Evolutionary conservation across 73 alveolate genomes (phyloP).

Genomic region (Paramecium sexaurelia): DNA sequence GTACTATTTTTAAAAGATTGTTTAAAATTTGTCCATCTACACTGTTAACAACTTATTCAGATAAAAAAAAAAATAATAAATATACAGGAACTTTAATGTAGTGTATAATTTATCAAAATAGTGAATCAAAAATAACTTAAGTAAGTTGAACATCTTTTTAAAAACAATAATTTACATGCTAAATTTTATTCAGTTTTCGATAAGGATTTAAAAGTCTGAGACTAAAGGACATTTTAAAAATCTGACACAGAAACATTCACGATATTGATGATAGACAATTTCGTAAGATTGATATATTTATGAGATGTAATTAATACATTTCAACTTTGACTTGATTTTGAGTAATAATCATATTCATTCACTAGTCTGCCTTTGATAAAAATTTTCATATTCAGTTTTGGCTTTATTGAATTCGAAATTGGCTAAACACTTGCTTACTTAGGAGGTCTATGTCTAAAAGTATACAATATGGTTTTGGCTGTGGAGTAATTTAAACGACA

Average conservation of each 20-base stretch:
- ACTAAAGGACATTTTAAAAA: background rate
- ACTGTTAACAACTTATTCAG: background rate
- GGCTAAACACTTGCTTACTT: background rate
- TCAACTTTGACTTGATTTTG: background rate
- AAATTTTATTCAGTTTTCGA: background rate
- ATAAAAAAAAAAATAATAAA: background rate
- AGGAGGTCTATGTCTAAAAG: constrained; percentile 6
- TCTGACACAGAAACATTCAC: background rate
- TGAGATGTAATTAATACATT: background rate
- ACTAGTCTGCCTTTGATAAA: background rate
- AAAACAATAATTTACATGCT: background rate
- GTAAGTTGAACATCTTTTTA: background rate
- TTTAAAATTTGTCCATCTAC: background rate
- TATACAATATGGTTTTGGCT: constrained; percentile 44
- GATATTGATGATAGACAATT: background rate
- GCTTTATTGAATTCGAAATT: background rate
- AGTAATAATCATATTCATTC: constrained; percentile 20
- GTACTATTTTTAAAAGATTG: background rate
- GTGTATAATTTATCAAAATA: background rate
- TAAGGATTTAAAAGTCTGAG: background rate
- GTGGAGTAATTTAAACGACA: constrained; percentile 47
- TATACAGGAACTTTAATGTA: background rate
- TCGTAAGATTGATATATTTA: background rate
- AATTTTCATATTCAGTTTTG: background rate
- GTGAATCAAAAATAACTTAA: background rate